Conservation (phyloP, 2,329 filamentous ascomycete species). For the Colletotrichum sp. region DNA sequence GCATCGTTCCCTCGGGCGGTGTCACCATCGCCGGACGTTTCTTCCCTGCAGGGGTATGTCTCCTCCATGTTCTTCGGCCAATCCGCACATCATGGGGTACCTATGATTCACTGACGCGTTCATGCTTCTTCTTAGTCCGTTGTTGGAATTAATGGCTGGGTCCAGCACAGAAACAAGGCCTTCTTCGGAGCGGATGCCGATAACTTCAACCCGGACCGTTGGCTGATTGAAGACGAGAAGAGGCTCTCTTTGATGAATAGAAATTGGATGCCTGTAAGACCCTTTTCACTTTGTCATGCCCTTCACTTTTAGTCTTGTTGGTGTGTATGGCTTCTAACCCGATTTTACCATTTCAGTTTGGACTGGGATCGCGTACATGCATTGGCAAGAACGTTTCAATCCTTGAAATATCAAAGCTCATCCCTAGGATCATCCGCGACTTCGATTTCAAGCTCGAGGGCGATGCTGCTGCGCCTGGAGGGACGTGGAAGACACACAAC, state of each 20-base stretch:
- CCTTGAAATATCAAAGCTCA: conserved; percentile 47
- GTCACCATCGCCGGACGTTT: conserved; percentile 39
- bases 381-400: conserved; percentile 48
- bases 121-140: conserved; percentile 24
- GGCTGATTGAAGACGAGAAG: conserved; percentile 34
- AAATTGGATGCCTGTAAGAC: conserved; percentile 31
- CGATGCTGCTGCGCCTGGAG: not conserved
- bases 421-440: conserved; percentile 39
- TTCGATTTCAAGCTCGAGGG: conserved; percentile 36
- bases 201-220: conserved; percentile 45
- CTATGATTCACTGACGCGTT: not conserved
- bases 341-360: conserved; percentile 35
- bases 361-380: conserved; percentile 45
- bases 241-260: conserved; percentile 31
- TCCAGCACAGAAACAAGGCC: conserved; percentile 34
- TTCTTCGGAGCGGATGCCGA: conserved; percentile 38
- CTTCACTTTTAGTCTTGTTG: not conserved
- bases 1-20: conserved; percentile 51
- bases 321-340: accelerated
- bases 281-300: accelerated
- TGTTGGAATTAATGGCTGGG: conserved; percentile 41
- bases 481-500: conserved; percentile 38
- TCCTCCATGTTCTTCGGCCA: not conserved
- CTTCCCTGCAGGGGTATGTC: conserved; percentile 33
- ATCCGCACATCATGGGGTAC: not conserved